Evolutionary conservation across 441 rosid genomes (phyloP), one percentile per base, ranked within the genome.

Genomic region (Brassica hybrid): DNA sequence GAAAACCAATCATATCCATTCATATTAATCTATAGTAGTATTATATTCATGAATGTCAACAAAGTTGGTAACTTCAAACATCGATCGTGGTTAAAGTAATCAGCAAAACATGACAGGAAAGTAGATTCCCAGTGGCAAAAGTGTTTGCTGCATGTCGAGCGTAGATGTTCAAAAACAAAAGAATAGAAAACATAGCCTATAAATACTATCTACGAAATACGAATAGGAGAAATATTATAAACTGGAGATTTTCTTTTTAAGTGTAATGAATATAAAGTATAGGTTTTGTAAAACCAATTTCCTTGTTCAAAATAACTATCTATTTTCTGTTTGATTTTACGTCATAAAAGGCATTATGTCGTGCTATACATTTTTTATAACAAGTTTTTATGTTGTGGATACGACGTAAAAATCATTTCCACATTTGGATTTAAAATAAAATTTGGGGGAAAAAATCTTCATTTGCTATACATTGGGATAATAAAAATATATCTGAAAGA

Each of bases 61-160:
- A 68, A 32, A 58, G 48, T 36, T 30, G 38, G 34, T 67, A 57
- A 74, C 58, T 41, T 27, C 66, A 74, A 58, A 41, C 66, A 41
- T 13, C 14, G 21, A 5, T 66, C 72, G 66, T 74, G 21, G 21
- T 57, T 30, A 43, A 75, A 45, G 23, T 13, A 75, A 75, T 34
- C 43, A 62, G 36, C 43, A 69, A 69, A 69, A n/a, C 19, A 69
- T 18, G 12, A 36, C 45, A 69, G 5, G 7, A 76, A 61, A 63
- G 65, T 70, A 52, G 59, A 32, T 62, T 61, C 18, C 27, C 23
- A 76, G 60, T 34, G 6, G 16, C 2, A 13, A 57, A 58, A 19
- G n/a, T 19, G 21, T 58, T 57, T 13, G 8, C 17, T 7, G 50
- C 66, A 57, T 69, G 65, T 36, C 71, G 41, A 48, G 38, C 41